Conservation (phyloP, 768 basidiomycete species). For the Collybia sp. region DNA sequence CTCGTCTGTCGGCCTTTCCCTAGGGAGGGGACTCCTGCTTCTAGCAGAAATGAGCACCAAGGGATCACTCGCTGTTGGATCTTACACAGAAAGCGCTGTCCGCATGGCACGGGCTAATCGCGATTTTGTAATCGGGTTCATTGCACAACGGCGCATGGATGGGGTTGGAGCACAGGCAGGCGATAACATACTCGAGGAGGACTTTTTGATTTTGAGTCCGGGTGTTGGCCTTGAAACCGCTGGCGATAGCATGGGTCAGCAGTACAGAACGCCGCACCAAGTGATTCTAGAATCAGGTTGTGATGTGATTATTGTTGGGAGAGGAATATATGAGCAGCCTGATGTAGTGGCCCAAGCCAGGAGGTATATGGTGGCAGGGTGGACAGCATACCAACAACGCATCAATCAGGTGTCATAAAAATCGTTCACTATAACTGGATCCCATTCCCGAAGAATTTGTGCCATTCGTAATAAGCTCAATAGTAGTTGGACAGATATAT, state of each 20-base stretch:
- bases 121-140: slow-evolving; percentile 94
- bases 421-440: slow-evolving; percentile 2
- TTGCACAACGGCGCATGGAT: slow-evolving; percentile 86
- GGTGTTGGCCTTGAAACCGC: slow-evolving; percentile 81
- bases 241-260: slow-evolving; percentile 90
- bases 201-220: slow-evolving; percentile 89
- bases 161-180: slow-evolving; percentile 39
- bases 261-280: slow-evolving; percentile 86
- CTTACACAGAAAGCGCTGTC: slow-evolving; percentile 81
- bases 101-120: slow-evolving; percentile 79
- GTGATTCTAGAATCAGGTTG: slow-evolving; percentile 80
- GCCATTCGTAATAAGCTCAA: too few relatives aligned
- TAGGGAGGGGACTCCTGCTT: slow-evolving; percentile 82
- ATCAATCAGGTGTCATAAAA: slow-evolving; percentile 11
- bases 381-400: slow-evolving; percentile 83
- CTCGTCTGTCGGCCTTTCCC: slow-evolving; percentile 76
- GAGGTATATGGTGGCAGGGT: slow-evolving; percentile 80
- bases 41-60: slow-evolving; percentile 96
- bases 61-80: slow-evolving; percentile 77
- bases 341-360: slow-evolving; percentile 65
- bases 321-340: slow-evolving; percentile 82
- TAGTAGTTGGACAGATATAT: background rate
- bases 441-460: too few relatives aligned
- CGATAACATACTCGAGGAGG: slow-evolving; percentile 44
- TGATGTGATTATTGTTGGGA: slow-evolving; percentile 96